A percentile compares a stretch with the other conserved stretches of the same genome.
Conservation (phyloP, 2,329 filamentous ascomycete species). For the Cytospora paraplurivora region DNA sequence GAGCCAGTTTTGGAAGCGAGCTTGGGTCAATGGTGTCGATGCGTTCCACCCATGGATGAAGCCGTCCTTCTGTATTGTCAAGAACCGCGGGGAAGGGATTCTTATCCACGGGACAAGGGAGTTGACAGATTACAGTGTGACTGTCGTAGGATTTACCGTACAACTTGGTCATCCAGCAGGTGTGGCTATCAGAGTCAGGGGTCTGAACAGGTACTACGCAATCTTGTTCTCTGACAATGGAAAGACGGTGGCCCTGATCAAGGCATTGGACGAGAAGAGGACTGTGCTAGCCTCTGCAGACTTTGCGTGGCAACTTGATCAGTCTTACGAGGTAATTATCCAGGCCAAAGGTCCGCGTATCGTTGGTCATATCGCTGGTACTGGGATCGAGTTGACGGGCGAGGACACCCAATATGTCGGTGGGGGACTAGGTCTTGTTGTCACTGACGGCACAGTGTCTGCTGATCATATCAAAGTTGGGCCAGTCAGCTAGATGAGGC, state of each 20-base stretch:
- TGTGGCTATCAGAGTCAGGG: conserved; percentile 35
- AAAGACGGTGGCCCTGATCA: conserved; percentile 31
- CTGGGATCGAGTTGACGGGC: conserved; percentile 19
- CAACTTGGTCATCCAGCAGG: conserved; percentile 34
- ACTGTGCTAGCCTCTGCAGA: conserved; percentile 25
- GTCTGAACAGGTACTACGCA: conserved; percentile 38
- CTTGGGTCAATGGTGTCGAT: conserved; percentile 36
- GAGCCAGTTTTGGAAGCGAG: conserved; percentile 34
- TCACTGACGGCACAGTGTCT: conserved; percentile 31
- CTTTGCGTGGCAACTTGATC: conserved; percentile 32
- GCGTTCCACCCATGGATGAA: conserved; percentile 30
- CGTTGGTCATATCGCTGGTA: conserved; percentile 15
- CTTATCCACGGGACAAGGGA: conserved; percentile 39
- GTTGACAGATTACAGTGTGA: conserved; percentile 36
- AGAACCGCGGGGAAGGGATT: conserved; percentile 38
- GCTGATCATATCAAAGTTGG: conserved; percentile 28
- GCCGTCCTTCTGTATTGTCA: conserved; percentile 33
- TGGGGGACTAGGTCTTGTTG: conserved; percentile 33
- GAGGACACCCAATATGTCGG: conserved; percentile 29
- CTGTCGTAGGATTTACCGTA: conserved; percentile 32
- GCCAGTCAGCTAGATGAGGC: not conserved
- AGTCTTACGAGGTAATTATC: conserved; percentile 28
- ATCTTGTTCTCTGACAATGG: conserved; percentile 30
- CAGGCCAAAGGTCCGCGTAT: conserved; percentile 20
- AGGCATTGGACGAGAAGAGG: conserved; percentile 32